Base-by-base conservation (phyloP, 768 basidiomycete genomes). In the Mycena chlorophos region DNA sequence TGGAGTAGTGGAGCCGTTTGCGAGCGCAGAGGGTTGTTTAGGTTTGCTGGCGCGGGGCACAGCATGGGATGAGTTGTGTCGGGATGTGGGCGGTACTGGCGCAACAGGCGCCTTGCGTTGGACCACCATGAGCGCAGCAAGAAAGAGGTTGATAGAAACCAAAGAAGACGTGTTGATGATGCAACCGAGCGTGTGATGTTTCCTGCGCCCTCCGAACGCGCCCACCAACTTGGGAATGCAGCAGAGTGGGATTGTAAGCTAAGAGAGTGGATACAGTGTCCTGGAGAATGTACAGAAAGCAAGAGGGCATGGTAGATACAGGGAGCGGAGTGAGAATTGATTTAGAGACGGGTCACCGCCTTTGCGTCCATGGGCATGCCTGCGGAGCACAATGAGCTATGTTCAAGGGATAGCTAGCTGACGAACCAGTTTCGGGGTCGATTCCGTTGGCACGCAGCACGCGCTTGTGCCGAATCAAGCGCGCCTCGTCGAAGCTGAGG, bases 401-500 rank as follows among this genome's bases (percentile, higher is more conserved):
- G 34, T 38, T 23, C 45, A 47, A 27, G 30, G 55, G 6, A 49
- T 19, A 58, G 38, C 51, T 12, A 48, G 26, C 19, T 28, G n/a
- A 74, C 83, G 47, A 40, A 91, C 93, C 93, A 64, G 91, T 85
- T 26, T n/a, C n/a, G n/a, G 94, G 88, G 66, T 95, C 93, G 62
- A 96, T 93, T 31, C 92, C 93, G 68, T 97, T 94, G 61, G 82
- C 82, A 17, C 91, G 91, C 52, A 97, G 81, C 53, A 90, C 86
- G 45, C 85, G 82, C 70, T 95, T 89, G 60, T 96, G 94, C 37
- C 93, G 82, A 56, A 95, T 92, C 66, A 97, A 73, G 69, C 94
- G 82, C 22, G 94, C 94, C 71, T 94, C 93, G 73, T 97, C 94
- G 68, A 97, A 97, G 68, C 91, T 95, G 63, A n/a, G n/a, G 34